These are phyloP conservation scores for Xerocomus alliaceus DNA, from an alignment of 1,284 basidiomycete genomes.

Conservation along the genomic window DNA sequence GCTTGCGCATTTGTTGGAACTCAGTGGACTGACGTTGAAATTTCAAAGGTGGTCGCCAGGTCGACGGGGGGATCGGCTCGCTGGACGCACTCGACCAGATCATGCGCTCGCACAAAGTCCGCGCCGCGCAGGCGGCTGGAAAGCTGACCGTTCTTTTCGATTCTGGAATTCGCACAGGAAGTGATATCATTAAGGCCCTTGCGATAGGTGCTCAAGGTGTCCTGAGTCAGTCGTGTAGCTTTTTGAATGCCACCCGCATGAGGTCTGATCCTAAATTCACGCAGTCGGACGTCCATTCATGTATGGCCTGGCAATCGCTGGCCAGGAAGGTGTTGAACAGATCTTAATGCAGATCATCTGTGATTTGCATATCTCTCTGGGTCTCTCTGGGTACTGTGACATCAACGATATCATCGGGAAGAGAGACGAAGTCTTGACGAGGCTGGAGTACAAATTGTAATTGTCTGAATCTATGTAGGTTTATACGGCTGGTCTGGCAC, in stretches of 20 bases:
- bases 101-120: constrained; percentile 64
- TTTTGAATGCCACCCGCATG: neutral
- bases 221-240: constrained; percentile 54
- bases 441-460: constrained; percentile 26
- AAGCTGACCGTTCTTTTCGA: constrained; percentile 80
- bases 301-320: constrained; percentile 67
- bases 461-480: neutral
- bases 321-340: constrained; percentile 70
- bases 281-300: constrained; percentile 65
- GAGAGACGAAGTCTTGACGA: constrained; percentile 43
- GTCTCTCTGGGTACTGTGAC: constrained; percentile 53
- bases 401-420: constrained; percentile 58
- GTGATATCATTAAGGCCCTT: constrained; percentile 79
- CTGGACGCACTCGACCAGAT: constrained; percentile 72
- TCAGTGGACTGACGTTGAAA: neutral
- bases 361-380: constrained; percentile 65
- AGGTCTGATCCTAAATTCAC: neutral
- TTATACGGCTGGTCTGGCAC: no score
- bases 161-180: constrained; percentile 79
- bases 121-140: constrained; percentile 61
- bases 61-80: constrained; percentile 82
- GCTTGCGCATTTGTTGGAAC: neutral
- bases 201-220: constrained; percentile 74
- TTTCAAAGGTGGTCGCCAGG: constrained; percentile 72
- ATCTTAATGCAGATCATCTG: constrained; percentile 67